Conservation (phyloP, 306 rosid genomes). For the Rosa multiflora region DNA sequence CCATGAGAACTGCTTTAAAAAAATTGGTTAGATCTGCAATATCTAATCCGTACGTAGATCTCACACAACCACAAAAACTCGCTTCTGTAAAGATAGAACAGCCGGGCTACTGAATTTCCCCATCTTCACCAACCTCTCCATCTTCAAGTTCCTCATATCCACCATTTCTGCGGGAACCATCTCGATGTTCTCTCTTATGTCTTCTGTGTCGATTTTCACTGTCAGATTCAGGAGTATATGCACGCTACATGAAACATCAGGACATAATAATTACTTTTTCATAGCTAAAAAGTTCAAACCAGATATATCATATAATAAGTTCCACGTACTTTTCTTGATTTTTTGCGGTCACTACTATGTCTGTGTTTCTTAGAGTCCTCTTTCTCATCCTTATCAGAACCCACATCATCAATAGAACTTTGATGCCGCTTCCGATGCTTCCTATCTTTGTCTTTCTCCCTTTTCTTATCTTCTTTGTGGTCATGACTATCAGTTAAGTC, state of each 20-base stretch:
- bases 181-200: conserved; percentile 89
- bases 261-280: conserved; percentile 22
- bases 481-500: conserved; percentile 60
- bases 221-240: conserved; percentile 91
- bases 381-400: conserved; percentile 89
- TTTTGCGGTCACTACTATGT: conserved; percentile 91
- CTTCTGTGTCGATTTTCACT: conserved; percentile 75
- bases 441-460: conserved; percentile 85
- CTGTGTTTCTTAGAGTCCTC: conserved; percentile 87
- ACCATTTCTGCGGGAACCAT: conserved; percentile 62
- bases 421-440: conserved; percentile 95
- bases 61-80: conserved; percentile 6
- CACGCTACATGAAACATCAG: conserved; percentile 57
- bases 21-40: conserved; percentile 1
- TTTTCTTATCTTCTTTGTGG: conserved; percentile 87
- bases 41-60: conserved; percentile 9
- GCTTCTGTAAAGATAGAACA: conserved; percentile 6
- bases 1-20: neutral
- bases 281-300: neutral
- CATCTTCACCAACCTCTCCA: conserved; percentile 96
- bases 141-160: conserved; percentile 91
- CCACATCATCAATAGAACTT: conserved; percentile 68
- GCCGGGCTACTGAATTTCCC: conserved; percentile 46
- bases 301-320: neutral
- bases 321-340: conserved; percentile 70